phyloP scores from a whole-genome alignment of 202 grass and related monocot genomes.

The Zizania palustris region DNA sequence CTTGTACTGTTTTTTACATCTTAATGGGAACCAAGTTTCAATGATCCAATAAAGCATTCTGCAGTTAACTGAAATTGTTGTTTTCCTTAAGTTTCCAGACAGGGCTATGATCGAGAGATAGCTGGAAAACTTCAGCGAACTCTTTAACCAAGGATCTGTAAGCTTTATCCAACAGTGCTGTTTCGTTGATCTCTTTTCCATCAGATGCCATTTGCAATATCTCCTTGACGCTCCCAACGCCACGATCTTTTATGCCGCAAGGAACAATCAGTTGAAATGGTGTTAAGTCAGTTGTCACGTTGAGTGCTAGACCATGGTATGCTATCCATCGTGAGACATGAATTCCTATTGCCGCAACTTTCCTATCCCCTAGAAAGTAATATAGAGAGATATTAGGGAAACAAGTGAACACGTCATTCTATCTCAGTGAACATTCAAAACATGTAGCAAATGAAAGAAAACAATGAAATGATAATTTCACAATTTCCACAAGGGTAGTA shows the following conservation, averaged over 20 bases:
- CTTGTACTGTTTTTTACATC: conserved; percentile 25
- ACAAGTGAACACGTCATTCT: background rate
- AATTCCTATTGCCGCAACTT: conserved; percentile 85
- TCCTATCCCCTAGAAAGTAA: conserved; percentile 59
- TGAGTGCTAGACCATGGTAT: conserved; percentile 80
- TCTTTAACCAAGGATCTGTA: conserved; percentile 62
- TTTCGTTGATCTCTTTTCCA: conserved; percentile 38
- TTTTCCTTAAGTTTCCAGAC: background rate
- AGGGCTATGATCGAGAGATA: conserved; percentile 48
- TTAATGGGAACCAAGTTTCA: background rate
- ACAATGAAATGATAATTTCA: conserved; percentile 9
- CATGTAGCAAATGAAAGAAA: background rate
- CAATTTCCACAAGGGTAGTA: background rate
- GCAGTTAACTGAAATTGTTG: background rate
- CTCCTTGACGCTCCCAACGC: conserved; percentile 58
- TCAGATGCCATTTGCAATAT: conserved; percentile 37
- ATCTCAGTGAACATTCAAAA: background rate
- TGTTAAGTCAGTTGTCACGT: conserved; percentile 64
- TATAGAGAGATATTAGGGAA: background rate
- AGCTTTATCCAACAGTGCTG: conserved; percentile 51
- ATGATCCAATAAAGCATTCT: conserved; percentile 6
- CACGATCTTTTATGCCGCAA: conserved; percentile 63
- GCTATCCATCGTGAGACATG: conserved; percentile 59
- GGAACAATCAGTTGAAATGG: conserved; percentile 71
- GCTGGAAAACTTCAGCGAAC: conserved; percentile 70